A percentile compares a stretch with the other conserved stretches of the same genome.
Conservation (phyloP, 2,329 filamentous ascomycete genomes). For the Venturia aucupariae region DNA sequence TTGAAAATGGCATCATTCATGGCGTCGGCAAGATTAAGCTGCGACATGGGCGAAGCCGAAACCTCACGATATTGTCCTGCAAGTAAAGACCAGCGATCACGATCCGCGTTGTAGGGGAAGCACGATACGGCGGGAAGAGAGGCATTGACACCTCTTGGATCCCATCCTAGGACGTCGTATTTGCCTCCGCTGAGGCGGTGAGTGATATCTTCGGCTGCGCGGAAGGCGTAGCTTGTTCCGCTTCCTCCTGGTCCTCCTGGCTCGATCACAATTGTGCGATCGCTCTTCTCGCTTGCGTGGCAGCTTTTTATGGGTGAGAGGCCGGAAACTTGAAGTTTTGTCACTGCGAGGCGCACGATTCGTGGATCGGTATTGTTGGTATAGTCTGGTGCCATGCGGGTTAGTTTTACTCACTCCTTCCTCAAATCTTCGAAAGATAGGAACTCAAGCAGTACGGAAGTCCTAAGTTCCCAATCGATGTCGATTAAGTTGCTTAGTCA, state of each 20-base stretch:
- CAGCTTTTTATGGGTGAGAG: background rate
- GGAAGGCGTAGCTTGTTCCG: background rate
- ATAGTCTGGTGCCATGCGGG: background rate
- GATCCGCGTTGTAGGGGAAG: constrained; percentile 5
- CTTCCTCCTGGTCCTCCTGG: constrained; percentile 8
- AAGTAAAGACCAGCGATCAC: constrained; percentile 8
- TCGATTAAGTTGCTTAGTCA: no score
- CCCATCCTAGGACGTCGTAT: constrained; percentile 9
- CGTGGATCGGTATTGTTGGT: constrained; percentile 4
- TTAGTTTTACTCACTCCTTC: no score
- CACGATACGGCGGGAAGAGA: constrained; percentile 8
- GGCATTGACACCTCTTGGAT: constrained; percentile 7
- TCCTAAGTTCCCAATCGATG: no score
- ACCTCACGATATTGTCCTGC: constrained; percentile 9
- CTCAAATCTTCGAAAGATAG: no score
- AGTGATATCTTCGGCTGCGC: background rate
- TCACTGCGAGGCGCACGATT: constrained; percentile 5
- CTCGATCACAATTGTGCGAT: constrained; percentile 7
- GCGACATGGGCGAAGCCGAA: background rate
- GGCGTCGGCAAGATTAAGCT: background rate
- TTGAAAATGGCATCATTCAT: constrained; percentile 6
- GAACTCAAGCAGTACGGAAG: no score
- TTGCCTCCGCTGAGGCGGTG: background rate
- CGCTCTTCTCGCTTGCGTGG: background rate
- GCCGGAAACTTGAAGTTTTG: constrained; percentile 7